Base-by-base conservation (phyloP, 1,139 yeast genomes). In the Spencermartinsiella ligniputridi region DNA sequence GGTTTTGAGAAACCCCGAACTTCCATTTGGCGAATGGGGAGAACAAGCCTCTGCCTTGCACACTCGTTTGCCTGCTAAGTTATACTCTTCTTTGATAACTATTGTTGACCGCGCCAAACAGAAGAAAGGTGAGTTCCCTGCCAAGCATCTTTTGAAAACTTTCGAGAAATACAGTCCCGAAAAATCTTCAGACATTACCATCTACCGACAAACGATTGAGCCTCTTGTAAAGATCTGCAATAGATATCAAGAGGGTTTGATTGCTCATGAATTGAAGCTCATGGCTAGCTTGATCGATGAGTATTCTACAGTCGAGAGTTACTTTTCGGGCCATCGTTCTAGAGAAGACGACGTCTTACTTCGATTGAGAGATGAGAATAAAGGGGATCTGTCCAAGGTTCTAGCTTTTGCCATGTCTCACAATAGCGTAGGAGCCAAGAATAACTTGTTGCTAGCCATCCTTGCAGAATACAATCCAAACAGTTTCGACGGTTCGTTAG, bases 11-110 rank as follows among this genome's bases (percentile, higher is more conserved):
- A 78, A 87, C 60, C 83, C 80, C 42, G 83, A 84, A 46, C 75
- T 92, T 60, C 99, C 99, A 39, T 92, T 78, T 65, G 86, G 96
- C 29, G 96, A 89, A 70, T 92, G 98, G 98, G 72, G 70, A 47
- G 76, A 79, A 58, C 86, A 83, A 54, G 80, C 85, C 33, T 87
- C 96, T 50, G 97, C 97, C 32, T 74, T 92, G 58, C 97, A 90
- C 64, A 82, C 96, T 18, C 82, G 98, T 71, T 71, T 92, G 59
- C 95, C 97, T 39, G 61, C 74, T 2, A 79, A 83, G 58, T 75
- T 92, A 53, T 95, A 89, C 61, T 76, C 79, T 45, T 73, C 79
- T 38, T 74, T 92, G 57, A 66, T 75, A 12, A 70, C 79, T 29
- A 71, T 86, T 48, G 74, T 92, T 52, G 87, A 83, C 42, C 61